Conservation (phyloP, 176 grass and related monocot species). For the Musa beccarii region DNA sequence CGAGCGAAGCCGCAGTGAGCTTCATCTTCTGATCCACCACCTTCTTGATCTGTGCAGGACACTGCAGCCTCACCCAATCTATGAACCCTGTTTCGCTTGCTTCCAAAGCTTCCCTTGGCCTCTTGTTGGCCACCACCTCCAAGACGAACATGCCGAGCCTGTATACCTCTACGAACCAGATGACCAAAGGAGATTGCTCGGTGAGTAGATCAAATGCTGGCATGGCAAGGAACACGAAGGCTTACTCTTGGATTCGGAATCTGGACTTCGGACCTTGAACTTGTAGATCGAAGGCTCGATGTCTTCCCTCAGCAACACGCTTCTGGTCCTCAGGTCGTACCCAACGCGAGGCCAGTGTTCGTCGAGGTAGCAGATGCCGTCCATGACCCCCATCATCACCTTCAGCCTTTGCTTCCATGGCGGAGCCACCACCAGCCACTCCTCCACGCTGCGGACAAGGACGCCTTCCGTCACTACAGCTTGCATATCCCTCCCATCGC, state of each 20-base stretch:
- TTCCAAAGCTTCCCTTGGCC: background rate
- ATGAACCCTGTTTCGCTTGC: conserved; percentile 11
- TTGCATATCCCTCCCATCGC: background rate
- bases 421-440: conserved; percentile 3
- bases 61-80: conserved; percentile 1
- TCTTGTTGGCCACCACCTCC: conserved; percentile 15
- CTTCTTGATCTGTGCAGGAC: background rate
- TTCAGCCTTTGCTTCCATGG: conserved; percentile 14
- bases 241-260: background rate
- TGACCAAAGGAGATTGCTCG: background rate
- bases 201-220: background rate
- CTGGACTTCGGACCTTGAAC: background rate
- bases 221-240: background rate
- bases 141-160: background rate
- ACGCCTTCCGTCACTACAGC: background rate
- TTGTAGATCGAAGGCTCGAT: conserved; percentile 2
- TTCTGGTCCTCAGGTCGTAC: conserved; percentile 7
- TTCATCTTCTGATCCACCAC: conserved; percentile 17
- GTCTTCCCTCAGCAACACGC: background rate
- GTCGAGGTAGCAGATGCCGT: conserved; percentile 3
- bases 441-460: conserved; percentile 3
- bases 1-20: background rate
- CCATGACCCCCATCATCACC: conserved; percentile 1
- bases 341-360: background rate
- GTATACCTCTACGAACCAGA: conserved; percentile 1